phyloP scores from a whole-genome alignment of 164 flowering plant species.

The Pachysandra terminalis region DNA sequence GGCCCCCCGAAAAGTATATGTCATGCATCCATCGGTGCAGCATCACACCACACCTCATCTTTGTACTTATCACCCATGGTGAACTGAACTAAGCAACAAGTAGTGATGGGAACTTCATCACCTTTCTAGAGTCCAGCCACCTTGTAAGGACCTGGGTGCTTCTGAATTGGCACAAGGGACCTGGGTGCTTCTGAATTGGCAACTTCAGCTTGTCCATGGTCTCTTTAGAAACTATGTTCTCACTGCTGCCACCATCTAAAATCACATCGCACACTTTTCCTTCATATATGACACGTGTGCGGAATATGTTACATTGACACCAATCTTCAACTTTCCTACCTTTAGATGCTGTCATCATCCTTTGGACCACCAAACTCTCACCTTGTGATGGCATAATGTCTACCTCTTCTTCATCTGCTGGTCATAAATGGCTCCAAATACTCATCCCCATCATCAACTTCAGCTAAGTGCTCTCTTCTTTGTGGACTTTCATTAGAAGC shows the following conservation, averaged over 20 bases:
- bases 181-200: not conserved
- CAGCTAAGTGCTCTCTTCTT: not conserved
- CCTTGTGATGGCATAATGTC: no score
- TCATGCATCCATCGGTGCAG: not conserved
- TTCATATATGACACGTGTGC: not conserved
- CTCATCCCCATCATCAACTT: not conserved
- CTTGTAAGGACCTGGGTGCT: not conserved
- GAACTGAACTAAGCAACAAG: not conserved
- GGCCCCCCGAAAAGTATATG: slow-evolving; percentile 2
- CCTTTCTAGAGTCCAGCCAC: not conserved
- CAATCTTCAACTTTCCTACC: not conserved
- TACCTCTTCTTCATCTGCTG: not conserved
- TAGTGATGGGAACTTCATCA: not conserved
- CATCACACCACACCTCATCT: slow-evolving; percentile 8
- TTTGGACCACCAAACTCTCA: no score
- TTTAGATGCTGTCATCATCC: not conserved
- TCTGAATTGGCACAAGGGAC: no score
- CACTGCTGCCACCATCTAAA: not conserved
- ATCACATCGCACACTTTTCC: not conserved
- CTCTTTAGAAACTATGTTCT: not conserved
- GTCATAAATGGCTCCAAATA: not conserved
- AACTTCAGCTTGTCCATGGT: not conserved
- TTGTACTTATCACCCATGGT: not conserved
- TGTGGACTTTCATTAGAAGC: not conserved
- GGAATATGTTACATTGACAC: not conserved